These are phyloP conservation scores for Coemansia sp. DNA, from an alignment of 192 early-diverging fungal genomes.

Conservation along the genomic window DNA sequence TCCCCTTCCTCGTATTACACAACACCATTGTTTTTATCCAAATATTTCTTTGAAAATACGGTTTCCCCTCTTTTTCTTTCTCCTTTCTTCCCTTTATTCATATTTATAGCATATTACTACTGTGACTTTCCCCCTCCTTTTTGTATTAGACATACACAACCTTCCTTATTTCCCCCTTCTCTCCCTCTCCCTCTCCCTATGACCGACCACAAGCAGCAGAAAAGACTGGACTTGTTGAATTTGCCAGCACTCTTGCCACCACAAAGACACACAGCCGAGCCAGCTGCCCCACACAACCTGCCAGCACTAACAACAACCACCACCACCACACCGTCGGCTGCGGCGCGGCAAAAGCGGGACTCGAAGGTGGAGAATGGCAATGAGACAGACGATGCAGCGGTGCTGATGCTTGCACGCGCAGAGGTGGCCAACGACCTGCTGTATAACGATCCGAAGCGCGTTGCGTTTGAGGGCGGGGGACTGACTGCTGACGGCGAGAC, in stretches of 20 bases:
- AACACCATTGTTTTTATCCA: not conserved
- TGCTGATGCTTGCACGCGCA: conserved; percentile 39
- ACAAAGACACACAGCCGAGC: conserved; percentile 4
- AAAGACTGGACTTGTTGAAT: not conserved
- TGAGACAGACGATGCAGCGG: not conserved
- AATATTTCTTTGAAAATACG: not conserved
- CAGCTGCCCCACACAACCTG: not conserved
- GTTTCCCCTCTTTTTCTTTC: not conserved
- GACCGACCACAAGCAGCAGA: conserved; percentile 2
- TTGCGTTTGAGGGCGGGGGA: conserved; percentile 35
- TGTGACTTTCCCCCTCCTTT: not conserved
- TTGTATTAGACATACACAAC: not conserved
- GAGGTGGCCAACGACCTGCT: conserved; percentile 46
- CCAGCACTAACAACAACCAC: not conserved
- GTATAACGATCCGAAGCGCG: conserved; percentile 45
- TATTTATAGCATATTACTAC: conserved; percentile 1
- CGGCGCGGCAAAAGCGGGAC: conserved; percentile 6
- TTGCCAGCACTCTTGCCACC: not conserved
- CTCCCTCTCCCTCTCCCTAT: no score
- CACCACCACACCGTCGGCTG: not conserved
- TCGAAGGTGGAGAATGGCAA: not conserved
- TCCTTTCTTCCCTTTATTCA: no score
- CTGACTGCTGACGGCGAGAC: conserved; percentile 29
- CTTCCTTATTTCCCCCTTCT: no score
- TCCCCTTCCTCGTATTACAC: not conserved